Evolutionary conservation across 306 rosid species (phyloP), one percentile per base, ranked within the genome.

Genomic region (Cucurbita pepo): DNA sequence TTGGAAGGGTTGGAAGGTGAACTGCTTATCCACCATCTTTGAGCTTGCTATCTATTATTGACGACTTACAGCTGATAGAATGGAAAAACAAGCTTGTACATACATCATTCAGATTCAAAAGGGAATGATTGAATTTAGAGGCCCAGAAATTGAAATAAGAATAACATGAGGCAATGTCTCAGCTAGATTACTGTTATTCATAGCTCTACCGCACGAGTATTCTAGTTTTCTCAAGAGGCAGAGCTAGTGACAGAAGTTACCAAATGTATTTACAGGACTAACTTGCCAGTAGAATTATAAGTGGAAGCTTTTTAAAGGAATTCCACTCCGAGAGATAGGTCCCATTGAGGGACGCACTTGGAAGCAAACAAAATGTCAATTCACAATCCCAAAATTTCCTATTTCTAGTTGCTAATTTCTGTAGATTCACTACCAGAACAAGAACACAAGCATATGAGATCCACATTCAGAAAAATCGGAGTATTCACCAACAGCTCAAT

Each of bases 21-120:
- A 30, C 30, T 25, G 30, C 87, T 90, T 9, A 87, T 76, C 97
- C 97, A 91, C 97, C 97, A 88, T 74, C 92, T 85, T 78, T 91
- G 95, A 77, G 97, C 97, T 91, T 88, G 95, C 95, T 86, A 91
- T 82, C 87, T 88, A 74, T 91, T 88, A 25, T 25, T 25, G 57
- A 90, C 81, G 83, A 53, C 65, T 88, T 95, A 9, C 91, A 90
- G 75, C 91, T 88, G 83, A 70, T 48, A 51, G 34, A 30, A 30
- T 30, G 34, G 34, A 78, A 70, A 50, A 51, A 13, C 55, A 51
- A 5, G 56, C 21, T 15, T 52, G 19, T 14, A 52, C 56, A 52
- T 16, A 50, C 55, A 50, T 50, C 19, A 50, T 50, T 13, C 18
- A 50, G 55, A 13, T 14, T 50, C 55, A 6, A 14, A 50, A 50